Evolutionary conservation across 164 flowering plant species (phyloP), one percentile per base, ranked within the genome.

Genomic region (Macadamia integrifolia): DNA sequence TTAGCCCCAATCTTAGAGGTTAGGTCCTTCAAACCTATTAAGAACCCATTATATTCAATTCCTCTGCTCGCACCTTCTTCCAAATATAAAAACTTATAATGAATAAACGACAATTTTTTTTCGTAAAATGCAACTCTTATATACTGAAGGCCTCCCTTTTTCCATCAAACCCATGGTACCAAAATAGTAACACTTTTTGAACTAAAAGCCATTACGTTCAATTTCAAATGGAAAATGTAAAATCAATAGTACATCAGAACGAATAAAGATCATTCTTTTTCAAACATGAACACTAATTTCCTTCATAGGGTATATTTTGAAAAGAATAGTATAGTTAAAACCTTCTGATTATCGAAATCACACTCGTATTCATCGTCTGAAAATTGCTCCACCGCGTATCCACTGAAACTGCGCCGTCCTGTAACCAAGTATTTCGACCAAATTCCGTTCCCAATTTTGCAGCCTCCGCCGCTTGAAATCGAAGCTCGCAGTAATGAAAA

Each of bases 301-400:
- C 40, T 35, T 5, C 40, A 35, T 35, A 35, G 3, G 5, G 40
- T 35, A 35, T 35, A 35, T 5, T 35, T 35, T 2, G 40, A 35
- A 35, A 35, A 35, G 40, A 35, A 35, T 2, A 35, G 40, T 2
- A 35, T 35, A 35, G 40, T 35, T 5, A 35, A 49, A 35, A 86
- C 88, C 92, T 77, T 75, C 6, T 86, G 85, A 73, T 67, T 75
- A 72, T 90, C 96, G 67, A 84, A 87, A 53, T 93, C 98, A 67
- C 90, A 80, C 62, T 91, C 97, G 59, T 93, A 91, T 70, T 91
- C 98, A 67, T 93, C 98, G 62, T 93, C 98, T 6, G 98, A 93
- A 76, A 93, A 93, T 79, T 88, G 97, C 82, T 93, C 98, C 10
- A 69, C 83, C 3, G 96, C 87, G 50, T 85, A 87, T 4, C 87